Conservation (phyloP, 768 basidiomycete species). For the Hericium rajendrae region DNA sequence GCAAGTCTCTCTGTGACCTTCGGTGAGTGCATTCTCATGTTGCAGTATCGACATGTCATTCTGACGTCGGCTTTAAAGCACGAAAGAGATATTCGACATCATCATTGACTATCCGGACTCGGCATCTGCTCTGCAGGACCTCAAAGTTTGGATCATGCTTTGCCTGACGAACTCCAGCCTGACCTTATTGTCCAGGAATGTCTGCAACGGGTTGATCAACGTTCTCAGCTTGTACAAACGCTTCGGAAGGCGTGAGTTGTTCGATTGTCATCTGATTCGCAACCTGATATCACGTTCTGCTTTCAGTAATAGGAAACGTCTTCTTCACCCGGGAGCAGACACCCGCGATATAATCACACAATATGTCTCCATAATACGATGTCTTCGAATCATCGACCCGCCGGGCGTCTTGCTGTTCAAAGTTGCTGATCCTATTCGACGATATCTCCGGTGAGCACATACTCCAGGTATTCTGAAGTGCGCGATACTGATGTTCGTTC, state of each 20-base stretch:
- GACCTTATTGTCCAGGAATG: constrained; percentile 44
- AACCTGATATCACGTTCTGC: background rate
- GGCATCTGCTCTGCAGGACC: constrained; percentile 71
- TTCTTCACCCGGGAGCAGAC: constrained; percentile 93
- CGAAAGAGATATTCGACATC: constrained; percentile 87
- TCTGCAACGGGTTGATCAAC: constrained; percentile 70
- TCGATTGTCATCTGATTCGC: background rate
- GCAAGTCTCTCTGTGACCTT: constrained; percentile 82
- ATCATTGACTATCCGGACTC: constrained; percentile 94
- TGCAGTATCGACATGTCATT: background rate
- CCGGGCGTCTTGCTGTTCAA: constrained; percentile 88
- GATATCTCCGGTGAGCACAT: constrained; percentile 64
- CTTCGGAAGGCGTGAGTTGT: constrained; percentile 67
- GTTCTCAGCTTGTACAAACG: constrained; percentile 62
- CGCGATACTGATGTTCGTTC: background rate
- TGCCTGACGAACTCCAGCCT: too few relatives aligned
- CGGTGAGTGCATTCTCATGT: constrained; percentile 37
- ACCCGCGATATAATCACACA: constrained; percentile 83
- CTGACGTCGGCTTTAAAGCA: constrained; percentile 26
- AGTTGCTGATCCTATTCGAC: constrained; percentile 86
- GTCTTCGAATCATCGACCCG: constrained; percentile 83
- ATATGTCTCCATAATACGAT: constrained; percentile 90
- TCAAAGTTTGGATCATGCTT: constrained; percentile 44
- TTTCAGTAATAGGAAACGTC: constrained; percentile 68
- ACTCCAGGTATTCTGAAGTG: background rate